phyloP scores from a whole-genome alignment of 2,329 filamentous ascomycete genomes.

The Diaporthe sp. region DNA sequence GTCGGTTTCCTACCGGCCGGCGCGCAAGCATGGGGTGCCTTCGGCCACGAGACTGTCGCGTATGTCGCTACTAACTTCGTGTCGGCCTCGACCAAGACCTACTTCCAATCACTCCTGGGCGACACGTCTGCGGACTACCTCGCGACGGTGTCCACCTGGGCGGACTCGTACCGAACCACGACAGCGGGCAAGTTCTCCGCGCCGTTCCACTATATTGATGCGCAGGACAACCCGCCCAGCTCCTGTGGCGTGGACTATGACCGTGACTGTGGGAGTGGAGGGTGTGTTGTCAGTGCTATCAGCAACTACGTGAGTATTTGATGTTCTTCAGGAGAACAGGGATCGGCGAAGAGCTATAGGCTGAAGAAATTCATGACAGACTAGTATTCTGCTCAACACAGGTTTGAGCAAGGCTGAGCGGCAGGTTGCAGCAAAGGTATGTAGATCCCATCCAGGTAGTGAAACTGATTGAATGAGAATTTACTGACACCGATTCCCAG shows the following conservation, averaged over 20 bases:
- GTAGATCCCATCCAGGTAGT: not conserved
- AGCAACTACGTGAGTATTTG: constrained; percentile 47
- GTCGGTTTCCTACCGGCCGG: constrained; percentile 6
- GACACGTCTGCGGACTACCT: constrained; percentile 61
- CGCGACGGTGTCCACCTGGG: constrained; percentile 63
- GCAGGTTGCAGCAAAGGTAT: constrained; percentile 54
- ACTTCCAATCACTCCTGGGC: constrained; percentile 58
- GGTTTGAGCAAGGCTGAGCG: constrained; percentile 45
- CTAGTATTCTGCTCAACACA: constrained; percentile 45
- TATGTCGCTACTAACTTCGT: constrained; percentile 65
- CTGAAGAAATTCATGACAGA: constrained; percentile 34
- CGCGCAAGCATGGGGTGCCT: constrained; percentile 53
- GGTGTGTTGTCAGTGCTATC: constrained; percentile 59
- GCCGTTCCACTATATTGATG: constrained; percentile 65
- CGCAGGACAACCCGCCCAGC: constrained; percentile 63
- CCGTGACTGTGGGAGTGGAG: constrained; percentile 58
- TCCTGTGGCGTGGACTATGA: constrained; percentile 56
- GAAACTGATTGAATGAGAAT: constrained; percentile 17
- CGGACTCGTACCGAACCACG: constrained; percentile 62
- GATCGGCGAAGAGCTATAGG: not conserved
- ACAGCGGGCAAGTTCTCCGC: constrained; percentile 59
- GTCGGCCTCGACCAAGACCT: constrained; percentile 52
- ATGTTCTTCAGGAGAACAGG: not conserved
- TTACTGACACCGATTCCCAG: constrained; percentile 27
- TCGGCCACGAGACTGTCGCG: constrained; percentile 67